These are phyloP conservation scores for Aureobasidium sp. DNA, from an alignment of 2,329 filamentous ascomycete genomes.

Conservation along the genomic window DNA sequence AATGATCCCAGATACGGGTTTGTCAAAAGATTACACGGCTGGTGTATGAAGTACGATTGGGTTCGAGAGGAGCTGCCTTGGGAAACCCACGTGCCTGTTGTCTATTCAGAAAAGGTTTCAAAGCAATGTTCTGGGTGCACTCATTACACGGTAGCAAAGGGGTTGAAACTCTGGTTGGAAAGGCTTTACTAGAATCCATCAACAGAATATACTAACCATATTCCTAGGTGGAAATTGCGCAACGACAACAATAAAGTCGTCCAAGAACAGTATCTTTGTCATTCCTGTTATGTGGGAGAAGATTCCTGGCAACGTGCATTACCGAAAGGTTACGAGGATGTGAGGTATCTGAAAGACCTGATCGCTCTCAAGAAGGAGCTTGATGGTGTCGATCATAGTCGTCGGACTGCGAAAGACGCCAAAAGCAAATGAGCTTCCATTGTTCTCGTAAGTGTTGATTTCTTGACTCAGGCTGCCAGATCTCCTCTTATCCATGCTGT, in stretches of 20 bases:
- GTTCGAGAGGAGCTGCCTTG: background rate
- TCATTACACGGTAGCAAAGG: background rate
- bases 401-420: background rate
- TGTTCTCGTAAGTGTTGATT: background rate
- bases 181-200: background rate
- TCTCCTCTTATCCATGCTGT: background rate
- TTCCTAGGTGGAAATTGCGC: background rate
- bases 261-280: background rate
- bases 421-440: background rate
- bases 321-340: background rate
- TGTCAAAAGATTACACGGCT: background rate
- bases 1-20: background rate
- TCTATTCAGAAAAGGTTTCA: background rate
- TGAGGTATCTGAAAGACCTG: background rate
- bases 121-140: background rate
- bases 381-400: background rate
- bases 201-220: background rate
- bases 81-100: background rate
- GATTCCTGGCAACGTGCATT: background rate
- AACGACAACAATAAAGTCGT: background rate
- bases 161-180: background rate
- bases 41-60: background rate
- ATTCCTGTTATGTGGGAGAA: background rate
- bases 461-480: background rate
- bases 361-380: background rate